Percentiles rank a stretch among this genome's conserved stretches.
phyloP scores from a whole-genome alignment of 305 asterid genomes.

The Petunia hybrid region DNA sequence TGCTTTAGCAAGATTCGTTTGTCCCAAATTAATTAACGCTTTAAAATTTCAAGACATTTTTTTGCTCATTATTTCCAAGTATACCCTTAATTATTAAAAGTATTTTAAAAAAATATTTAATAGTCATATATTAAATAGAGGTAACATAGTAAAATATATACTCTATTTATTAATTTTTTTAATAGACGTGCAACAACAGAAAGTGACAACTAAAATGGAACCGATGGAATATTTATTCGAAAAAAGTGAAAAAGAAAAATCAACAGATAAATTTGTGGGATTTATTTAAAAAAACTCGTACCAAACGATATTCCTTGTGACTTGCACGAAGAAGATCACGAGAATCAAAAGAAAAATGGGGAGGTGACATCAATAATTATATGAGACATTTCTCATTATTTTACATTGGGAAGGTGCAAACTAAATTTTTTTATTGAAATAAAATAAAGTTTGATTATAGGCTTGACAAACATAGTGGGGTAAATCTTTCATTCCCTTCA shows the following conservation, averaged over 20 bases:
- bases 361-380: neutral
- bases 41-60: no score
- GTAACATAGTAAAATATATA: no score
- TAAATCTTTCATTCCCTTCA: no score
- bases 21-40: neutral
- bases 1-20: neutral
- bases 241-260: neutral
- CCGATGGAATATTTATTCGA: neutral
- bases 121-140: no score
- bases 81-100: no score
- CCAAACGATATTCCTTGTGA: constrained; percentile 7
- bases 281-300: neutral
- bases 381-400: neutral
- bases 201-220: no score
- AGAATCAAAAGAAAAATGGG: neutral
- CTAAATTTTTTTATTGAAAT: neutral
- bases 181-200: no score
- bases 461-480: neutral
- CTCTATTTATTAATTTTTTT: no score
- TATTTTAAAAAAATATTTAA: no score
- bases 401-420: constrained; percentile 9
- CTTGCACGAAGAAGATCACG: neutral
- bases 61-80: no score
- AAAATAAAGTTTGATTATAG: neutral
- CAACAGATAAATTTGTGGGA: neutral